phyloP scores from a whole-genome alignment of 2,329 filamentous ascomycete genomes.

The Hyphodiscus sp. region DNA sequence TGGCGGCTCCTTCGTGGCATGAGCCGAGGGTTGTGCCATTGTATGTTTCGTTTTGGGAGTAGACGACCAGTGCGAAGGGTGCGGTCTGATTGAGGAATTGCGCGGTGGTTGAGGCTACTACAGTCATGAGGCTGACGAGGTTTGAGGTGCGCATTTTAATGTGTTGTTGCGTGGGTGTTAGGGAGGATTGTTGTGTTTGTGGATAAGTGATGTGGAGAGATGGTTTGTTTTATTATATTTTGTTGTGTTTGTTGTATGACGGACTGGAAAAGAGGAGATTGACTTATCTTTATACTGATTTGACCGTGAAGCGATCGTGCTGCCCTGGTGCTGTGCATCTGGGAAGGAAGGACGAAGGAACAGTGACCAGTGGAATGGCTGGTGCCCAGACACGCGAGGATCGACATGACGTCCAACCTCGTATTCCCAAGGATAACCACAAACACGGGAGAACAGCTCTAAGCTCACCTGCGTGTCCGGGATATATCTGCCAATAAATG shows the following conservation, averaged over 20 bases:
- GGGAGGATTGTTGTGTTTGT: not conserved
- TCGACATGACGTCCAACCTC: not conserved
- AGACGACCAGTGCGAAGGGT: slow-evolving; percentile 38
- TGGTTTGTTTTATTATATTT: not conserved
- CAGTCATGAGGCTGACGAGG: slow-evolving; percentile 13
- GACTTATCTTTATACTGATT: not conserved
- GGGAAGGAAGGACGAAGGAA: not conserved
- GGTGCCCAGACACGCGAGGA: not conserved
- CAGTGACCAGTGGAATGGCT: not conserved
- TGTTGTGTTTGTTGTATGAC: too few species aligned
- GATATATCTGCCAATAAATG: too few species aligned
- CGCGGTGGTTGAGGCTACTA: slow-evolving; percentile 16
- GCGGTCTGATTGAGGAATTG: slow-evolving; percentile 33
- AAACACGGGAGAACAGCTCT: not conserved
- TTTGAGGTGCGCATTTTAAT: slow-evolving; percentile 20
- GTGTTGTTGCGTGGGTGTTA: not conserved
- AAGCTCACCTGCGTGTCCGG: too few species aligned
- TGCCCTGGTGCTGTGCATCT: not conserved
- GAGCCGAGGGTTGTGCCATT: slow-evolving; percentile 34
- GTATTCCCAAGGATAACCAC: not conserved
- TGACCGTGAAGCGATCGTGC: not conserved
- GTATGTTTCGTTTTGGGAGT: slow-evolving; percentile 32
- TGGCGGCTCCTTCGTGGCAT: slow-evolving; percentile 42
- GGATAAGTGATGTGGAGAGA: not conserved
- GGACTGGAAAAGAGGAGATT: not conserved